Base-by-base conservation (phyloP, 164 flowering plant species). In the Sedum album region DNA sequence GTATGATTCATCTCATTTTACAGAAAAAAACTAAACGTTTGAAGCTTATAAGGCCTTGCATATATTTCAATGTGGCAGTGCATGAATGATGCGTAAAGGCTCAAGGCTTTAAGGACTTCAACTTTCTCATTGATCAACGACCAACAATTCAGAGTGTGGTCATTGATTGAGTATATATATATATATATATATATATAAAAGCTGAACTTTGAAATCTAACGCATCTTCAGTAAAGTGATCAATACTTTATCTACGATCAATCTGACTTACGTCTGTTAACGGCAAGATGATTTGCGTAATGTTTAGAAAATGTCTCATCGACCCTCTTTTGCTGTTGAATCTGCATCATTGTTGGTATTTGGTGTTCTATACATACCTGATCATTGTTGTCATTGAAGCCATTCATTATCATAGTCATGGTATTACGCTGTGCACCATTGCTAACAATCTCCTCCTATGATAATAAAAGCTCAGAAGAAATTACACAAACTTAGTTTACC, bases 251-350 rank as follows among this genome's bases (percentile, higher is more conserved):
- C 15, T 8, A 41, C 15, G 23, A 1, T 9, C 9, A 53, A 23
- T 25, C 15, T 21, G 8, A 14, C 60, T 55, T 55, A 55, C 60
- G 60, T 26, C 31, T 55, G 60, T 55, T 55, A 55, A 55, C 31
- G 4, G 60, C 31, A 55, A 55, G 31, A 25, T 4, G 60, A 10
- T 23, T 55, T 10, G 60, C 13, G 11, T 55, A 13, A 23, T 55
- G 30, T 55, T 55, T 55, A 26, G 60, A 55, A 20, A 55, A 25
- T 6, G 31, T 55, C 4, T 55, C 31, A 55, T 55, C 60, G 6
- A 8, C 60, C 30, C 60, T 55, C 60, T 55, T 55, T 23, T 23
- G 60, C 60, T 55, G 60, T 55, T 55, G 60, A 55, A 55, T 25
- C 17, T 55, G 60, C 30, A 55, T 23, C 30, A 23, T 55, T 25